phyloP scores from a whole-genome alignment of 1,284 basidiomycete species.

The Tetrapyrgos nigripes region DNA sequence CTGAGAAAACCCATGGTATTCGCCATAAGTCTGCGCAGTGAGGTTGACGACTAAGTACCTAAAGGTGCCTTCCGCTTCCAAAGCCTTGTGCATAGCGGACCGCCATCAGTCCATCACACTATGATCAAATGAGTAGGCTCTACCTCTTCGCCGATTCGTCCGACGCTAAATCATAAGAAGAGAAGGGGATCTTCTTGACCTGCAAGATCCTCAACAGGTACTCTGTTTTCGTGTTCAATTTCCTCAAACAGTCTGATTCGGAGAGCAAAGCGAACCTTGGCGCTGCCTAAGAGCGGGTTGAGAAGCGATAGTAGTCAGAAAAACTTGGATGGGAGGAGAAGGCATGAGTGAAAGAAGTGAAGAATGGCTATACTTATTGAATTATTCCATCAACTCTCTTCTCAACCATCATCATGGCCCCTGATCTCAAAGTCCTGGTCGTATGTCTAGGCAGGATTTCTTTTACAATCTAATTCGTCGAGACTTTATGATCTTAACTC shows the following conservation, averaged over 20 bases:
- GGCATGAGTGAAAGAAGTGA: constrained; percentile 55
- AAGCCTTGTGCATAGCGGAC: constrained; percentile 53
- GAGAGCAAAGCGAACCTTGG: constrained; percentile 53
- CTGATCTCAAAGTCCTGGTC: constrained; percentile 60
- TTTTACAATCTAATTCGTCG: neutral
- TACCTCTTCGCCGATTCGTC: constrained; percentile 63
- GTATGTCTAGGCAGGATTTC: constrained; percentile 65
- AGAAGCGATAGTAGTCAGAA: constrained; percentile 85
- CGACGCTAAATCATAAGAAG: constrained; percentile 81
- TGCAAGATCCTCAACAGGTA: constrained; percentile 79
- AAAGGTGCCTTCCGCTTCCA: constrained; percentile 81
- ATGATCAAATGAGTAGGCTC: neutral
- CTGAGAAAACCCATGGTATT: constrained; percentile 40
- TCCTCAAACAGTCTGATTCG: neutral
- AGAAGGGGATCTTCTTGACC: constrained; percentile 82
- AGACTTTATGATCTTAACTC: too few relatives aligned
- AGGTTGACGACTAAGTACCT: constrained; percentile 45
- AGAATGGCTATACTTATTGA: neutral
- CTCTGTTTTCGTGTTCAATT: constrained; percentile 45
- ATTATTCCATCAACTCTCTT: neutral
- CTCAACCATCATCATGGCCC: constrained; percentile 27
- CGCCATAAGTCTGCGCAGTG: neutral
- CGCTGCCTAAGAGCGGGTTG: constrained; percentile 76
- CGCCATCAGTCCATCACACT: constrained; percentile 24
- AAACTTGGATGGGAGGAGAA: constrained; percentile 79